Conservation (phyloP, 805 yeast species). For the Brettanomyces nanus region DNA sequence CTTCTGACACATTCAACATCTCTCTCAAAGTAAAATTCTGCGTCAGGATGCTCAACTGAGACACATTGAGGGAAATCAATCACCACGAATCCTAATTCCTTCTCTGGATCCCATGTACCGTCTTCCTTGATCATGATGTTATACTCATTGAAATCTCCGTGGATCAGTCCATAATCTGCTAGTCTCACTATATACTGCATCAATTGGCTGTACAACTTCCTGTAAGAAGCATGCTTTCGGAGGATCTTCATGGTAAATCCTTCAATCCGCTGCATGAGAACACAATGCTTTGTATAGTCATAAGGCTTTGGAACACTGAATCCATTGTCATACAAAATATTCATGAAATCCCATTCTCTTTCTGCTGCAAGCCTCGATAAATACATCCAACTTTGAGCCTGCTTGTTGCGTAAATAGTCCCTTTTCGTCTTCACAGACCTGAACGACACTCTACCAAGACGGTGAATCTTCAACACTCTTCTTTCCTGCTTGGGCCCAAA, state of each 20-base stretch:
- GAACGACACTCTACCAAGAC: slow-evolving; percentile 91
- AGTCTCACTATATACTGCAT: slow-evolving; percentile 81
- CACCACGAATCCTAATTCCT: slow-evolving; percentile 70
- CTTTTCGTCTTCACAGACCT: slow-evolving; percentile 88
- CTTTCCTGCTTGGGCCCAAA: slow-evolving; percentile 55
- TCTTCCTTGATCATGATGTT: slow-evolving; percentile 69
- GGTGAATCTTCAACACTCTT: slow-evolving; percentile 79
- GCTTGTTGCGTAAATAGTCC: slow-evolving; percentile 73
- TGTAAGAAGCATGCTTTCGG: slow-evolving; percentile 59
- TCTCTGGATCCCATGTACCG: slow-evolving; percentile 43
- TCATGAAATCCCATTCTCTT: slow-evolving; percentile 87
- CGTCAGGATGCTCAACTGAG: slow-evolving; percentile 84
- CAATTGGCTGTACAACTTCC: slow-evolving; percentile 69
- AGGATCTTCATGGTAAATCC: slow-evolving; percentile 90
- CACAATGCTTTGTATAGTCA: slow-evolving; percentile 86
- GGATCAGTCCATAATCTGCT: slow-evolving; percentile 85
- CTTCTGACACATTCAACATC: slow-evolving; percentile 86
- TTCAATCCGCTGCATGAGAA: slow-evolving; percentile 82
- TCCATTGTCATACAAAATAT: slow-evolving; percentile 60
- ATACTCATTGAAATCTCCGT: slow-evolving; percentile 96
- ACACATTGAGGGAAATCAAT: slow-evolving; percentile 99
- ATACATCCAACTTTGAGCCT: slow-evolving; percentile 87
- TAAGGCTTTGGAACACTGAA: slow-evolving; percentile 84
- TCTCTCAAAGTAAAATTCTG: slow-evolving; percentile 79
- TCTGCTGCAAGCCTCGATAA: slow-evolving; percentile 84